Percentiles rank a stretch among this genome's conserved stretches.
Evolutionary conservation across 169 alveolate genomes (phyloP).

Genomic region (Cystoisospora suis): DNA sequence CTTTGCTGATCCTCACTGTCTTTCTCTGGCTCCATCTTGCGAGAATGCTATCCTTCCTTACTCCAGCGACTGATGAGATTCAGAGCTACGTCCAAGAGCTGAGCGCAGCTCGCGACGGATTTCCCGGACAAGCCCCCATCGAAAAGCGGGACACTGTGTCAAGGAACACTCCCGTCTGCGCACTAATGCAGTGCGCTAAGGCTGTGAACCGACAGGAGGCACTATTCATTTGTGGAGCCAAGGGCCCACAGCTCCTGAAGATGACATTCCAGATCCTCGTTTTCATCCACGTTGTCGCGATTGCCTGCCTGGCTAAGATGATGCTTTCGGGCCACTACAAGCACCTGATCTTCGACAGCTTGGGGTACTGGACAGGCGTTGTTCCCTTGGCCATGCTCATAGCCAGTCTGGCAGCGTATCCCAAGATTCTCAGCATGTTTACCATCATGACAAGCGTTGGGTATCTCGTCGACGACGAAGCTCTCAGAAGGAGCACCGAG

Average conservation of each 20-base stretch:
- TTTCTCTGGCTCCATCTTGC: conserved; percentile 32
- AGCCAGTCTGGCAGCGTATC: conserved; percentile 40
- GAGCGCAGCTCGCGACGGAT: conserved; percentile 8
- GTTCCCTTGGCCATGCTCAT: conserved; percentile 18
- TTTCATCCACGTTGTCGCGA: conserved; percentile 52
- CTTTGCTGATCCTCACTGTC: conserved; percentile 20
- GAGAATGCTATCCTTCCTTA: conserved; percentile 18
- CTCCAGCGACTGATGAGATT: conserved; percentile 31
- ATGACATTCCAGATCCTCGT: conserved; percentile 30
- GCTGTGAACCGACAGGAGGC: conserved; percentile 50
- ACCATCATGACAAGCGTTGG: conserved; percentile 49
- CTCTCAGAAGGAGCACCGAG: conserved; percentile 39
- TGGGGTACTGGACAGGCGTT: conserved; percentile 58
- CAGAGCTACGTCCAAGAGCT: conserved; percentile 11
- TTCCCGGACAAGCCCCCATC: conserved; percentile 36
- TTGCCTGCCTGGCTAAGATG: conserved; percentile 55
- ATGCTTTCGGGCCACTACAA: conserved; percentile 52
- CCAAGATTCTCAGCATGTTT: conserved; percentile 32
- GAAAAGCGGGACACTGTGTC: conserved; percentile 29
- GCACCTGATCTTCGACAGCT: conserved; percentile 38
- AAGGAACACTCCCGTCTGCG: conserved; percentile 40
- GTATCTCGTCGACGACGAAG: conserved; percentile 54
- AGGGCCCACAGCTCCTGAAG: conserved; percentile 37
- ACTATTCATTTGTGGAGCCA: conserved; percentile 36
- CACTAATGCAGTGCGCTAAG: conserved; percentile 11